Conservation (phyloP, 2,329 filamentous ascomycete species). For the Hymenoscyphus scutula region DNA sequence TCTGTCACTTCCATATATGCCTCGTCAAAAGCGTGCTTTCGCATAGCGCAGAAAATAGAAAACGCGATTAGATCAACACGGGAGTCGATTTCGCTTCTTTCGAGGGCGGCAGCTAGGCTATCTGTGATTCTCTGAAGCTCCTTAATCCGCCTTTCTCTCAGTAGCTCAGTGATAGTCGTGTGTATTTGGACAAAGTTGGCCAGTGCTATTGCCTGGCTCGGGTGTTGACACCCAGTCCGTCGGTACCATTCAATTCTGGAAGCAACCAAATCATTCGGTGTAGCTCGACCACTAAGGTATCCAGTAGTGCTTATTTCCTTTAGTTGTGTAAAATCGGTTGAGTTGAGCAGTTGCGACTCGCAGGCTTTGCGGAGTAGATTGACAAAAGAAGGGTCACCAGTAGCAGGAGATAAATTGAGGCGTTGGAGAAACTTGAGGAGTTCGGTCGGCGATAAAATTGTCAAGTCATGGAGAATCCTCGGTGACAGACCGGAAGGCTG, state of each 20-base stretch:
- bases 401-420: slow-evolving; percentile 14
- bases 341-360: slow-evolving; percentile 21
- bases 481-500: slow-evolving; percentile 30
- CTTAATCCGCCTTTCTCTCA: slow-evolving; percentile 19
- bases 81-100: slow-evolving; percentile 39
- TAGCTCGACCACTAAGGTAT: slow-evolving; percentile 42
- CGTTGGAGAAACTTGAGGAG: slow-evolving; percentile 22
- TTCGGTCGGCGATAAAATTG: slow-evolving; percentile 39
- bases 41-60: slow-evolving; percentile 55
- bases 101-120: slow-evolving; percentile 13
- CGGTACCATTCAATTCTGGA: slow-evolving; percentile 43
- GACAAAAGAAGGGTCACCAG: slow-evolving; percentile 16
- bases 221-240: slow-evolving; percentile 39
- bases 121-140: slow-evolving; percentile 22
- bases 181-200: slow-evolving; percentile 40
- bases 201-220: slow-evolving; percentile 36
- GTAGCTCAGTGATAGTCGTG: slow-evolving; percentile 17
- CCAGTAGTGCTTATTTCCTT: slow-evolving; percentile 40
- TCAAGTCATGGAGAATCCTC: slow-evolving; percentile 43
- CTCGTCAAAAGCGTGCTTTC: slow-evolving; percentile 57
- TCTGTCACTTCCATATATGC: slow-evolving; percentile 64
- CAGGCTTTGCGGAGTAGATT: slow-evolving; percentile 18
- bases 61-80: slow-evolving; percentile 55
- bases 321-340: slow-evolving; percentile 35
- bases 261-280: slow-evolving; percentile 37